Percentiles rank a stretch among this genome's conserved stretches.
phyloP scores from a whole-genome alignment of 768 basidiomycete species.

The Strobilomyces echinocephalus region DNA sequence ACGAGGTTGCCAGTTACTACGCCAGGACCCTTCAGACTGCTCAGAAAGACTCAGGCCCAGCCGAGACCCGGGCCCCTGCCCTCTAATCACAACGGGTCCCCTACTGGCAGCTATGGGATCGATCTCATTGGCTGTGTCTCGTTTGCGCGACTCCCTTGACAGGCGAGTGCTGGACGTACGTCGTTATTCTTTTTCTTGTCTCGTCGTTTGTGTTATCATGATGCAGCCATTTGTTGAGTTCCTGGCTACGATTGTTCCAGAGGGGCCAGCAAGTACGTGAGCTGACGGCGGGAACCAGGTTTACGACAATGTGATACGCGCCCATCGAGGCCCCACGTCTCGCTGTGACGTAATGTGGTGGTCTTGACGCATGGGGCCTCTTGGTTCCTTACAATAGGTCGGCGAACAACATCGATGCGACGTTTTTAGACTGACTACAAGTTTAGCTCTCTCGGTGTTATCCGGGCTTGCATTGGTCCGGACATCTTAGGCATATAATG shows the following conservation, averaged over 20 bases:
- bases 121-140: background rate
- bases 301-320: background rate
- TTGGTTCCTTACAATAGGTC: no score
- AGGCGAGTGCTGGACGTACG: background rate
- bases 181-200: background rate
- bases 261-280: background rate
- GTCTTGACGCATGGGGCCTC: no score
- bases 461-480: background rate
- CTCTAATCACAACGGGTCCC: no score
- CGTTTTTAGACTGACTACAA: background rate
- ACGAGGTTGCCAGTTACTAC: no score
- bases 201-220: background rate
- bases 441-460: background rate
- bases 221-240: background rate
- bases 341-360: background rate
- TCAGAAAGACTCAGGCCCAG: no score
- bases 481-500: background rate
- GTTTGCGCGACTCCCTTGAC: background rate
- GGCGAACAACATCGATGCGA: background rate
- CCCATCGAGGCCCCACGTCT: no score
- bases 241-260: background rate
- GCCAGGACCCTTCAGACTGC: no score
- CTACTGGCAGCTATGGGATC: no score
- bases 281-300: background rate
- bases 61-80: no score